Evolutionary conservation across 2,329 filamentous ascomycete species (phyloP).

Genomic region (Diaporthe citri): DNA sequence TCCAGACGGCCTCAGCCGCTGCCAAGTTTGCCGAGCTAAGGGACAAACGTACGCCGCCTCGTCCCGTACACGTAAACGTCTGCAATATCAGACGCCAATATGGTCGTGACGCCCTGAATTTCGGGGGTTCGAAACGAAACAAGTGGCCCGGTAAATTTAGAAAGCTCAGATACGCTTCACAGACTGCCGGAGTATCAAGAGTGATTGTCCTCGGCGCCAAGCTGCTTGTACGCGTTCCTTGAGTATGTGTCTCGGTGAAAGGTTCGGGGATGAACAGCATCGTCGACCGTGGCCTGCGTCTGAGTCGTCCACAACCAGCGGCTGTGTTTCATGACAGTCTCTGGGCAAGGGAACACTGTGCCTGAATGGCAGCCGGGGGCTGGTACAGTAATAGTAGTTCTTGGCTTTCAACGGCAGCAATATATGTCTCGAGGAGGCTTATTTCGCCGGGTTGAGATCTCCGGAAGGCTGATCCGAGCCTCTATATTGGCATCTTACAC

Average conservation of each 20-base stretch:
- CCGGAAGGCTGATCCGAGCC: slow-evolving; percentile 25
- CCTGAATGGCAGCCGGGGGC: neutral
- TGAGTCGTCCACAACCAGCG: slow-evolving; percentile 21
- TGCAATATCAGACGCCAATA: slow-evolving; percentile 24
- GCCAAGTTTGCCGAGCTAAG: slow-evolving; percentile 23
- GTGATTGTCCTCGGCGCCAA: slow-evolving; percentile 31
- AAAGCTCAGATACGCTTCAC: slow-evolving; percentile 24
- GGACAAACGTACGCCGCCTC: slow-evolving; percentile 23
- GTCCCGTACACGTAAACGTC: slow-evolving; percentile 15
- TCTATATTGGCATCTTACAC: slow-evolving; percentile 21
- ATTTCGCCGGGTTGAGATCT: slow-evolving; percentile 1
- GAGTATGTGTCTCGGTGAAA: slow-evolving; percentile 21
- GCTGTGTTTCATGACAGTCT: slow-evolving; percentile 27
- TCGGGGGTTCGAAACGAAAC: slow-evolving; percentile 32
- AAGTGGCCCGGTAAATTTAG: slow-evolving; percentile 25
- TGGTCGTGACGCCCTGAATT: neutral
- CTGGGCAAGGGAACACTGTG: slow-evolving; percentile 22
- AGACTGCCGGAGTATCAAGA: slow-evolving; percentile 31
- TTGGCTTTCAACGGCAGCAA: slow-evolving; percentile 20
- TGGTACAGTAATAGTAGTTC: slow-evolving; percentile 5
- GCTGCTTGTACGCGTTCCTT: slow-evolving; percentile 16
- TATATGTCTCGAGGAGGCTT: slow-evolving; percentile 20
- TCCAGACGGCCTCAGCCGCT: slow-evolving; percentile 33
- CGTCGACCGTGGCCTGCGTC: slow-evolving; percentile 16
- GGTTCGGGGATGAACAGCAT: slow-evolving; percentile 23